phyloP scores from a whole-genome alignment of 2,329 filamentous ascomycete genomes.

The Pseudocercospora crystallina region DNA sequence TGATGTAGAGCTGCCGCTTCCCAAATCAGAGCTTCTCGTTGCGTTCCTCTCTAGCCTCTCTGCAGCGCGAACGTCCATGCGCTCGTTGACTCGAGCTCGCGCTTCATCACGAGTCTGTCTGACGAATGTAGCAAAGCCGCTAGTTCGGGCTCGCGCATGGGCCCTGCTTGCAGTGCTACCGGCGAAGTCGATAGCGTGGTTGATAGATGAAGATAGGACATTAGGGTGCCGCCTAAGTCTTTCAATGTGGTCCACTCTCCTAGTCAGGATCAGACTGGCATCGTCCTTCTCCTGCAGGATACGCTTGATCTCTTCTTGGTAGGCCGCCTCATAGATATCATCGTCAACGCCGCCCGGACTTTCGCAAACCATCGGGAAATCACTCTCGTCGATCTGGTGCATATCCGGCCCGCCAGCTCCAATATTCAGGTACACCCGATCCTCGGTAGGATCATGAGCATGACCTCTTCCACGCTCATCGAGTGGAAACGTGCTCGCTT shows the following conservation, averaged over 20 bases:
- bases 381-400: slow-evolving; percentile 42
- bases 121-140: slow-evolving; percentile 22
- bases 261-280: slow-evolving; percentile 59
- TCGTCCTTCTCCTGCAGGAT: slow-evolving; percentile 55
- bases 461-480: slow-evolving; percentile 55
- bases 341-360: slow-evolving; percentile 26
- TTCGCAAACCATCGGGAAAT: slow-evolving; percentile 24
- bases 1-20: slow-evolving; percentile 8
- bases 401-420: slow-evolving; percentile 55
- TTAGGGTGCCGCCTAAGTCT: slow-evolving; percentile 23
- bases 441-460: slow-evolving; percentile 63
- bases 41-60: slow-evolving; percentile 7
- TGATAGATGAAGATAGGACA: slow-evolving; percentile 20
- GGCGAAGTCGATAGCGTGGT: slow-evolving; percentile 26
- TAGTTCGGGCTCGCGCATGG: slow-evolving; percentile 20
- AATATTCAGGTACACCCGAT: slow-evolving; percentile 72
- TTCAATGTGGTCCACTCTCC: slow-evolving; percentile 47
- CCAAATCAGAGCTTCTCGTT: background rate
- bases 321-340: slow-evolving; percentile 81
- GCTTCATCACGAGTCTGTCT: slow-evolving; percentile 22
- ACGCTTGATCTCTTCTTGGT: slow-evolving; percentile 75
- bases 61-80: slow-evolving; percentile 14
- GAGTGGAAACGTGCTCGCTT: slow-evolving; percentile 34
- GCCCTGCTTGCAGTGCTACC: slow-evolving; percentile 19
- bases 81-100: slow-evolving; percentile 21